These are phyloP conservation scores for Kockovaella imperatae DNA, from an alignment of 768 basidiomycete species.

Conservation along the genomic window DNA sequence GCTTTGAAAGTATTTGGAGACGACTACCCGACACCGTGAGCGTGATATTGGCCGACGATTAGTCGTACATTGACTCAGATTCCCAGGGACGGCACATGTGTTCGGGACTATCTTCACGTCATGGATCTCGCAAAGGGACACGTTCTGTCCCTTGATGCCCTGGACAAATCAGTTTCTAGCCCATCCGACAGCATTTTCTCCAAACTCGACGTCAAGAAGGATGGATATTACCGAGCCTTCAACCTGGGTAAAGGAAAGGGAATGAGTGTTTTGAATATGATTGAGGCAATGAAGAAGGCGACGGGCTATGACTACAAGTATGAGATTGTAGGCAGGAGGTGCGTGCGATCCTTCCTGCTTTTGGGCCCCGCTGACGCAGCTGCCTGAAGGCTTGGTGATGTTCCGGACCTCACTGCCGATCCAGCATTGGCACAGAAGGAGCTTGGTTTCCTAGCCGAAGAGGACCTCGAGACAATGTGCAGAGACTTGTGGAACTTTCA, in stretches of 20 bases:
- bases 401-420: conserved; percentile 92
- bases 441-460: conserved; percentile 78
- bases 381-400: conserved; percentile 57
- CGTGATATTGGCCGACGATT: no score
- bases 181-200: conserved; percentile 51
- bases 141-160: conserved; percentile 77
- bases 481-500: conserved; percentile 98
- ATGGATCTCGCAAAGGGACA: conserved; percentile 94
- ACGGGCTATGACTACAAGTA: conserved; percentile 81
- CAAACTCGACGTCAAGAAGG: conserved; percentile 46
- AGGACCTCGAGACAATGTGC: conserved; percentile 85
- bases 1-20: conserved; percentile 78
- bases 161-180: conserved; percentile 52
- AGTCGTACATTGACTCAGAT: conserved; percentile 37
- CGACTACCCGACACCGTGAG: conserved; percentile 88
- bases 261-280: conserved; percentile 84
- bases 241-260: conserved; percentile 93
- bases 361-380: not conserved
- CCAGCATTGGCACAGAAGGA: conserved; percentile 84
- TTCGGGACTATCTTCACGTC: conserved; percentile 69
- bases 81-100: conserved; percentile 83
- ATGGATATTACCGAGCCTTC: conserved; percentile 75
- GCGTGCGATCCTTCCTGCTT: conserved; percentile 37
- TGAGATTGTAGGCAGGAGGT: conserved; percentile 86
- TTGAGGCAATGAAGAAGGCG: conserved; percentile 87